Conservation (phyloP, 192 early-diverging fungal species). For the Phycomyces nitens region DNA sequence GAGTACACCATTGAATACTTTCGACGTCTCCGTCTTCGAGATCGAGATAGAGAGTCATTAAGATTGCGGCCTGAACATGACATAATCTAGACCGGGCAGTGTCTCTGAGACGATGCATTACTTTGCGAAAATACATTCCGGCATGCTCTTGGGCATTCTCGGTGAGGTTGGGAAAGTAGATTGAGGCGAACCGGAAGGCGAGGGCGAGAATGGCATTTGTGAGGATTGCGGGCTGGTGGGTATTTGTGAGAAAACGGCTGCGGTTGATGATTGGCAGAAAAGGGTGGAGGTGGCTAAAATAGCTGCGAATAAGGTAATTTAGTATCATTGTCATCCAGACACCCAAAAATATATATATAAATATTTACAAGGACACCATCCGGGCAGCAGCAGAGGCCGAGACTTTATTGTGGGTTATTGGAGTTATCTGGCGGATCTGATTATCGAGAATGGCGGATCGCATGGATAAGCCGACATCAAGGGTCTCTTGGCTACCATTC, state of each 20-base stretch:
- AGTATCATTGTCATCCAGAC: not conserved
- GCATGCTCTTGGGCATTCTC: constrained; percentile 2
- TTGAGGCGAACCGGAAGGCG: constrained; percentile 20
- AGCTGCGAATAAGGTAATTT: constrained; percentile 6
- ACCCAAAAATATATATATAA: not conserved
- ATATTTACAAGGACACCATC: no score
- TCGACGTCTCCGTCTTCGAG: constrained; percentile 29
- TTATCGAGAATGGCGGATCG: constrained; percentile 17
- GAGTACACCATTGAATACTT: constrained; percentile 29
- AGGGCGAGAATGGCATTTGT: constrained; percentile 20
- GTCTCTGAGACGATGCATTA: constrained; percentile 14
- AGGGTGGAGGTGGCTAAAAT: constrained; percentile 29
- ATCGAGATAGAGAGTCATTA: constrained; percentile 32
- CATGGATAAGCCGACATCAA: constrained; percentile 29
- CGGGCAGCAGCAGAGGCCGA: not conserved
- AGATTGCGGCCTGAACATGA: constrained; percentile 25
- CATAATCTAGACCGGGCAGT: constrained; percentile 6
- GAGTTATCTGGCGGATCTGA: not conserved
- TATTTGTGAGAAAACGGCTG: constrained; percentile 22
- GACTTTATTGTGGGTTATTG: not conserved
- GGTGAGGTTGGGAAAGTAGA: not conserved
- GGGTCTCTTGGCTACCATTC: constrained; percentile 16
- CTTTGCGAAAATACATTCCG: constrained; percentile 13
- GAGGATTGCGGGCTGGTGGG: constrained; percentile 9
- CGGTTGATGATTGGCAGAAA: constrained; percentile 31